These are phyloP conservation scores for Ustilago crameri DNA, from an alignment of 1,284 basidiomycete genomes.

Conservation along the genomic window DNA sequence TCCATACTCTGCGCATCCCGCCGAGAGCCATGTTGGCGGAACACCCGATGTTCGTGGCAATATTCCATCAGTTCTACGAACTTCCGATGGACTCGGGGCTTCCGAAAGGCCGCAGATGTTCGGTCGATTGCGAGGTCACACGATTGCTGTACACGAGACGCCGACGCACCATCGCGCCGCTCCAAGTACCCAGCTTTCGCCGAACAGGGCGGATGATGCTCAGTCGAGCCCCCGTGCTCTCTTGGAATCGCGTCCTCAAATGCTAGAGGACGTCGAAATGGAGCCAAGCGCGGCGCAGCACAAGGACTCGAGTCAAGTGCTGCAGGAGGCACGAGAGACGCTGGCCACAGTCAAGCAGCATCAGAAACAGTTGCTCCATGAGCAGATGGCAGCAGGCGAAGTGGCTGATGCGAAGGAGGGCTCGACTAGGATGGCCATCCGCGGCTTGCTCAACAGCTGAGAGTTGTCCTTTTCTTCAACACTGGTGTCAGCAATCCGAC, in stretches of 20 bases:
- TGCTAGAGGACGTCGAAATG: conserved; percentile 40
- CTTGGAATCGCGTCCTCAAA: conserved; percentile 6
- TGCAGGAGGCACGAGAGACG: conserved; percentile 42
- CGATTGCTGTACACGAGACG: conserved; percentile 24
- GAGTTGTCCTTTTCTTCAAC: not conserved
- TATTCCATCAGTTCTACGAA: conserved; percentile 36
- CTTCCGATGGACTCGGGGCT: conserved; percentile 3
- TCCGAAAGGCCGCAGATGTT: conserved; percentile 3
- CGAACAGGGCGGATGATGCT: not conserved
- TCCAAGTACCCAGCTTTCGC: not conserved
- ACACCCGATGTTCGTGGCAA: not conserved
- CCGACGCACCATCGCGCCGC: conserved; percentile 12
- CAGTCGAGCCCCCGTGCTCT: conserved; percentile 8
- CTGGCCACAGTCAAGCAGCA: conserved; percentile 26
- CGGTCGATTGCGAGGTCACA: conserved; percentile 33
- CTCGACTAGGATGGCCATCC: conserved; percentile 37
- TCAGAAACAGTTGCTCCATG: conserved; percentile 18
- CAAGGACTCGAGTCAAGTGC: conserved; percentile 27
- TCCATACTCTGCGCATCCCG: conserved; percentile 2
- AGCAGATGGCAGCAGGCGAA: conserved; percentile 2
- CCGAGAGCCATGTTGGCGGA: not conserved
- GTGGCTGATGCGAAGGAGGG: conserved; percentile 15
- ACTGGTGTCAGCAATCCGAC: not conserved
- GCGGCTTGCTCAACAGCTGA: conserved; percentile 44
- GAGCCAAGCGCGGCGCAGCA: conserved; percentile 1